Conservation (phyloP, 345 rosid genomes). For the Dovyalis caffra region DNA sequence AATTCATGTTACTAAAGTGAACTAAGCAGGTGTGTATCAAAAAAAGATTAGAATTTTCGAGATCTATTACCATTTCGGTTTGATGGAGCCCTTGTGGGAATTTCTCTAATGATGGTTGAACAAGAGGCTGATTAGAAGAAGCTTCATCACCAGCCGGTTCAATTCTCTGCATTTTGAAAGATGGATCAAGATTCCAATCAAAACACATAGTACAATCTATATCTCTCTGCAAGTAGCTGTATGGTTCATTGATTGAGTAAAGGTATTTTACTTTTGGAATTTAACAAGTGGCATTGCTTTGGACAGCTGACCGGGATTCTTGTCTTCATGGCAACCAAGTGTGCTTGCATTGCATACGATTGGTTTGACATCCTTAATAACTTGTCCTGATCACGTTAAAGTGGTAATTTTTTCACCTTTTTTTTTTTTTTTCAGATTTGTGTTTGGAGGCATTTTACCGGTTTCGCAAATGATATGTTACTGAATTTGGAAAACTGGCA, state of each 20-base stretch:
- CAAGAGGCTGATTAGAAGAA: background rate
- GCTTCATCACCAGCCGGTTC: background rate
- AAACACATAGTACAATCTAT: background rate
- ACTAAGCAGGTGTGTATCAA: background rate
- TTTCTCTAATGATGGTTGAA: slow-evolving; percentile 1
- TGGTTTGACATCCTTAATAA: too few species aligned
- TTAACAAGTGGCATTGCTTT: too few species aligned
- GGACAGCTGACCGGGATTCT: too few species aligned
- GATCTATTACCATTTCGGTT: background rate
- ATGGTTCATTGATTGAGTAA: too few species aligned
- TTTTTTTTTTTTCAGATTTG: background rate
- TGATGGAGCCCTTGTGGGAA: background rate
- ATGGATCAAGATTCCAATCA: background rate
- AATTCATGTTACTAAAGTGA: background rate
- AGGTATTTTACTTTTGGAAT: too few species aligned
- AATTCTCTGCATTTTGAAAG: too few species aligned
- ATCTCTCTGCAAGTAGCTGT: background rate
- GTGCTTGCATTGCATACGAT: background rate
- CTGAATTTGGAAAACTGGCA: background rate
- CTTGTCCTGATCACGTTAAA: background rate
- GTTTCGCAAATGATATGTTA: background rate
- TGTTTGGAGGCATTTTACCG: slow-evolving; percentile 10
- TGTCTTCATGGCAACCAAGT: too few species aligned
- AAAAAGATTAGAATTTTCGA: background rate
- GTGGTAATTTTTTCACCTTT: background rate